phyloP scores from a whole-genome alignment of 345 rosid genomes.

The Melaleuca alternifolia region DNA sequence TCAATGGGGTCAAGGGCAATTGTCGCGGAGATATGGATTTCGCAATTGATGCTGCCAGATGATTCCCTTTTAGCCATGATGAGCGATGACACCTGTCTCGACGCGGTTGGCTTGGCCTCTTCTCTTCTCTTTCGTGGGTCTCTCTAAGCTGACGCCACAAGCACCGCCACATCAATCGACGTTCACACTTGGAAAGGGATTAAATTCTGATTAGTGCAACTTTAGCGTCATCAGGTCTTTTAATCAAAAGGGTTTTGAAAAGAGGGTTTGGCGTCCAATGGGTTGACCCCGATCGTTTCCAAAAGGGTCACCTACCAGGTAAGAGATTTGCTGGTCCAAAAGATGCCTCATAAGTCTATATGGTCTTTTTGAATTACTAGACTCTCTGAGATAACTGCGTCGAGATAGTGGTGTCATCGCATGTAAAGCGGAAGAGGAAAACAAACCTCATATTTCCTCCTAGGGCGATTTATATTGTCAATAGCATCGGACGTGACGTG shows the following conservation, averaged over 20 bases:
- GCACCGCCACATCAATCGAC: neutral
- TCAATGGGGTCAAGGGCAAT: neutral
- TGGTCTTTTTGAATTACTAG: neutral
- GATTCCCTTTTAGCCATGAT: neutral
- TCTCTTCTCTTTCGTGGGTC: neutral
- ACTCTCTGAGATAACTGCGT: neutral
- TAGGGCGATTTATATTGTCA: neutral
- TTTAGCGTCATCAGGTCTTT: neutral
- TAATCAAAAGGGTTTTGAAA: neutral
- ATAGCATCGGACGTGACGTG: fast-evolving
- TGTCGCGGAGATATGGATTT: neutral
- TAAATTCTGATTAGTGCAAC: neutral
- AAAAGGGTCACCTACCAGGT: neutral
- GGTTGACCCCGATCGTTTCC: neutral
- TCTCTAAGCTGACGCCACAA: neutral
- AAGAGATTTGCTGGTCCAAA: neutral
- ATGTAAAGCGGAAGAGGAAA: neutral
- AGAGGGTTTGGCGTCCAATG: neutral
- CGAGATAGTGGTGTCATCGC: neutral
- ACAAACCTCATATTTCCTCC: neutral
- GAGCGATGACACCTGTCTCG: neutral
- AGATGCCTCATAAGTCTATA: neutral
- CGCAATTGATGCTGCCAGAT: neutral
- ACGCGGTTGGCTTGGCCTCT: neutral
- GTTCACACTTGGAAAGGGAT: neutral